Base-by-base conservation (phyloP, 306 rosid species). In the Trifolium dubium region DNA sequence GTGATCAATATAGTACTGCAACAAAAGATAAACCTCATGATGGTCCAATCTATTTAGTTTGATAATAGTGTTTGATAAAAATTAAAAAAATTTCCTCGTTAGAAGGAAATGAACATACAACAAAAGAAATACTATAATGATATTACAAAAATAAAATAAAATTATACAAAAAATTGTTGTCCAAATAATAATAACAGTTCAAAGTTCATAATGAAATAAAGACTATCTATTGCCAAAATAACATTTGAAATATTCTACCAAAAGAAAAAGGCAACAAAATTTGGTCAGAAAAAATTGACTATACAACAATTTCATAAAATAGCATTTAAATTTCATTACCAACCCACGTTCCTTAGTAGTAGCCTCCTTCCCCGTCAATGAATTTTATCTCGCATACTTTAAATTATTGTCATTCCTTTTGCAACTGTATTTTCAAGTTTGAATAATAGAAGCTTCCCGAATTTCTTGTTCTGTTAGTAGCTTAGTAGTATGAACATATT, bases 401-500 rank as follows among this genome's bases (percentile, higher is more conserved):
- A 9, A 60, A 51, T 47, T 77, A 23, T 65, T 41, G 39, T 14
- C 61, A 29, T 23, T 41, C 37, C 39, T 43, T 72, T 8, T 41
- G 73, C 50, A 66, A 77, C 46, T 64, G 49, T 31, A 23, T 59
- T 72, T 56, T 82, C 73, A 77, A 51, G 69, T 65, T 72, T 78
- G 60, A 71, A 72, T 40, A 8, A 55, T 43, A 50, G 62, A 59
- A 53, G 74, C 86, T 64, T 76, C 87, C 80, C 67, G 92, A 71
- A 91, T 73, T 75, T 91, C 96, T 49, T 85, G 82, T 77, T 70
- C 82, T 1, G 87, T 79, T 82, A 89, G 77, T 46, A 85, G 77
- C 83, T 68, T 85, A 10, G 94, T 85, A 47, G 88, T 79, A 72
- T 85, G 98, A 59, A 81, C 63, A 72, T 86, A 91, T 18, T 84